Evolutionary conservation across 352 stramenopile species (phyloP), one percentile per base, ranked within the genome.

Genomic region (Phytophthora ohioensis): DNA sequence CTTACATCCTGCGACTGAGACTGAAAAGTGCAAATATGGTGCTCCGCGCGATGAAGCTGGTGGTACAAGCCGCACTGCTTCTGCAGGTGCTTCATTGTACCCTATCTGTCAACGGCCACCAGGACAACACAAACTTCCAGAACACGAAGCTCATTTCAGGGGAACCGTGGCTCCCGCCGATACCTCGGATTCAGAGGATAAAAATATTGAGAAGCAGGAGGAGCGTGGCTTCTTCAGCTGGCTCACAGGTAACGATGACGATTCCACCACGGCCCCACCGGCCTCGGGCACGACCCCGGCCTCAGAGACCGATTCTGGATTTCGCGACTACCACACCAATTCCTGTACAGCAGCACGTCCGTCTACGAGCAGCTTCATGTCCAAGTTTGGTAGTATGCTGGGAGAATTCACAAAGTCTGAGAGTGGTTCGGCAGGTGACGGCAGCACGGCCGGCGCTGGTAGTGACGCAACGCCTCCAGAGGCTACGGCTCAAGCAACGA

Each of bases 11-110:
- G 56, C 45, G 17, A 17, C 17, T 17, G 17, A 17, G 64, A 71
- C 51, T 27, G 56, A 71, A n/a, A 67, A 67, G 39, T 58, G 48
- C 27, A 21, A 62, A 56, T 15, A 77, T 77, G 64, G 56, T 73
- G 64, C 69, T 77, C 5, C 57, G 57, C n/a, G 58, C 58, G 46
- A 51, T 73, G 8, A 73, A 64, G 32, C 53, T 73, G 46, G 36
- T 64, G 4, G n/a, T 64, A 5, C 64, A 77, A 10, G 47, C 64
- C 36, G 30, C 52, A 11, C 41, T 77, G 32, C 52, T 77, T 0
- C n/a, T 77, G 46, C 64, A 65, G 45, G 34, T 69, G 36, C 32
- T 77, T 9, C 69, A 77, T 5, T 35, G 31, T 34, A 47, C 45
- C 7, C 13, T 21, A 7, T 56, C 57, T 5, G 64, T 67, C 15